Conservation (phyloP, 345 rosid genomes). For the Eucalyptus urophylla region DNA sequence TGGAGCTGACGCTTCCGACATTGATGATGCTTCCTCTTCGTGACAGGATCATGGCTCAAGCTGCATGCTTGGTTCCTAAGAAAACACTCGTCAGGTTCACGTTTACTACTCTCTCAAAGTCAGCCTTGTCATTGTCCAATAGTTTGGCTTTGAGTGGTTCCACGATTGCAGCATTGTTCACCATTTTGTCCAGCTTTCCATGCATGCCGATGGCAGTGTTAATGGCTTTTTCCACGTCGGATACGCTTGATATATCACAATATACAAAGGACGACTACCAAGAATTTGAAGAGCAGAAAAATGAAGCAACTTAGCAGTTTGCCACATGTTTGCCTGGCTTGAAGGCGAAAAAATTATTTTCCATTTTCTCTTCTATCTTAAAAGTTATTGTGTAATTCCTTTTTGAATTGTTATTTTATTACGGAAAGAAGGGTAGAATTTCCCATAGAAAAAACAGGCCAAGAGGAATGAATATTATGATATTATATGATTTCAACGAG, state of each 20-base stretch:
- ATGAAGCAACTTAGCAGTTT: too few relatives aligned
- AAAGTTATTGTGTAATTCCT: too few relatives aligned
- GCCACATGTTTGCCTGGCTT: too few relatives aligned
- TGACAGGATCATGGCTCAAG: not conserved
- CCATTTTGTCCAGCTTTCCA: not conserved
- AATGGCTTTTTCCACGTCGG: not conserved
- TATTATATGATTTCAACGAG: too few relatives aligned
- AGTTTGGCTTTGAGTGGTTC: not conserved
- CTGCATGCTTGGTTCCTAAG: conserved; percentile 9
- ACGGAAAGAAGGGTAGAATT: too few relatives aligned
- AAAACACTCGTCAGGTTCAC: not conserved
- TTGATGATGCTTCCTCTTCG: not conserved
- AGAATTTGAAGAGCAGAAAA: too few relatives aligned
- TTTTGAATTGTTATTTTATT: too few relatives aligned
- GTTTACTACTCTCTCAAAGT: not conserved
- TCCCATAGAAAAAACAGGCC: too few relatives aligned
- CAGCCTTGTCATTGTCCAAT: not conserved
- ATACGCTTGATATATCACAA: not conserved
- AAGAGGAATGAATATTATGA: too few relatives aligned
- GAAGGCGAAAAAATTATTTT: too few relatives aligned
- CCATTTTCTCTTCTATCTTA: too few relatives aligned
- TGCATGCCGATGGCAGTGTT: not conserved
- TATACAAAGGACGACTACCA: not conserved
- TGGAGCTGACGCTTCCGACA: not conserved
- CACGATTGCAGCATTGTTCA: not conserved